Percentiles rank a stretch among this genome's conserved stretches.
Evolutionary conservation across 805 yeast species (phyloP).

Genomic region (Hagleromyces aurorensis): DNA sequence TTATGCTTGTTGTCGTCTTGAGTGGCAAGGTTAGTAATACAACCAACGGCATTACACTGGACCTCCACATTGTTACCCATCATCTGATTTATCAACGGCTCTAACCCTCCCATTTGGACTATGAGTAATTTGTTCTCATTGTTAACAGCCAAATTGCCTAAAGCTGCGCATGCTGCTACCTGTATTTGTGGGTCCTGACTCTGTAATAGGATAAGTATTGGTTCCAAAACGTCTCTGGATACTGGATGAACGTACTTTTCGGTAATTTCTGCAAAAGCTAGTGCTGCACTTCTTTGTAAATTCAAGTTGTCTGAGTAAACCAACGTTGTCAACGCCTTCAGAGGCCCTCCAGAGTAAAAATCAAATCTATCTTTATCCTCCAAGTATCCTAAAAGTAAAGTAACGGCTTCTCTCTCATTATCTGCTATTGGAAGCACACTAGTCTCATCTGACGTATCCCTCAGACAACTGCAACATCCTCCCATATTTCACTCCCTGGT

Average conservation of each 20-base stretch:
- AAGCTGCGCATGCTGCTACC: slow-evolving; percentile 97
- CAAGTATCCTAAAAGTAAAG: slow-evolving; percentile 77
- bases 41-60: slow-evolving; percentile 98
- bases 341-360: slow-evolving; percentile 77
- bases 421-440: slow-evolving; percentile 80
- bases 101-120: slow-evolving; percentile 97
- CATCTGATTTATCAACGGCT: slow-evolving; percentile 95
- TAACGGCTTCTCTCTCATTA: slow-evolving; percentile 93
- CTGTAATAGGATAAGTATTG: slow-evolving; percentile 80
- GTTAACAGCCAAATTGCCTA: slow-evolving; percentile 96
- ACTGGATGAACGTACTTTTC: slow-evolving; percentile 93
- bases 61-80: slow-evolving; percentile 95
- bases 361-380: slow-evolving; percentile 73
- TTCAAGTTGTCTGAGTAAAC: slow-evolving; percentile 94
- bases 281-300: slow-evolving; percentile 91
- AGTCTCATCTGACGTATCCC: slow-evolving; percentile 33
- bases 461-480: slow-evolving; percentile 42
- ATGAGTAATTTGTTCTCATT: slow-evolving; percentile 88
- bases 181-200: slow-evolving; percentile 90
- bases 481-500: slow-evolving; percentile 35
- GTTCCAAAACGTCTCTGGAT: slow-evolving; percentile 85
- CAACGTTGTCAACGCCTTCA: slow-evolving; percentile 82
- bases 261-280: slow-evolving; percentile 97
- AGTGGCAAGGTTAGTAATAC: slow-evolving; percentile 95
- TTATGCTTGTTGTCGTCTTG: slow-evolving; percentile 95